Evolutionary conservation across 352 stramenopile genomes (phyloP).

Genomic region (Blastocystis sp.): DNA sequence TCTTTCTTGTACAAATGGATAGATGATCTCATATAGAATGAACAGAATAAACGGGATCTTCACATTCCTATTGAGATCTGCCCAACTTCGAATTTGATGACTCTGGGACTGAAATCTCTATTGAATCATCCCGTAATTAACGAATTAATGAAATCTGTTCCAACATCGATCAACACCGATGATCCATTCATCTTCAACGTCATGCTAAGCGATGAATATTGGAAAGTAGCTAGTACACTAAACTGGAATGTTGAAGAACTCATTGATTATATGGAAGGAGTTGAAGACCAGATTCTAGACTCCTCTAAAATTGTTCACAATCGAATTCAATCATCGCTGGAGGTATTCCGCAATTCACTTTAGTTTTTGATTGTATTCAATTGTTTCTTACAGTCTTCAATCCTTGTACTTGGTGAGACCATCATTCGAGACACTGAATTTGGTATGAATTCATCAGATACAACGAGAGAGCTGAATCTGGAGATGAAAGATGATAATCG

Average conservation of each 20-base stretch:
- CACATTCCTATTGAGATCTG: constrained; percentile 32
- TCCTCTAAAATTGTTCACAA: not conserved
- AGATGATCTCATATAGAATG: not conserved
- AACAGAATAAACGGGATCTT: not conserved
- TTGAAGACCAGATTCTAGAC: constrained; percentile 1
- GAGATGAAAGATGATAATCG: not conserved
- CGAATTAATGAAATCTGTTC: not conserved
- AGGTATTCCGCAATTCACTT: not conserved
- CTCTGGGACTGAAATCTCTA: not conserved
- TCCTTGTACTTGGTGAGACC: not conserved
- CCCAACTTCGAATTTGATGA: constrained; percentile 46
- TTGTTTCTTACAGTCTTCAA: not conserved
- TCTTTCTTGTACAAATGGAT: not conserved
- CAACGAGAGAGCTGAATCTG: too few species aligned
- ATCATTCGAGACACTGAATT: too few species aligned
- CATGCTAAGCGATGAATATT: not conserved
- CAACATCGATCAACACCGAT: constrained; percentile 30
- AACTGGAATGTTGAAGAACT: not conserved
- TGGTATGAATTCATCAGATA: too few species aligned
- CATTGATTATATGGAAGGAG: not conserved
- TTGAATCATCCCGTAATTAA: not conserved
- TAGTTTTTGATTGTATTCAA: not conserved
- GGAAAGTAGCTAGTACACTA: not conserved
- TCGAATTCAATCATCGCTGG: not conserved
- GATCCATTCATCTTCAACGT: not conserved